These are phyloP conservation scores for Pyricularia pennisetigena DNA, from an alignment of 2,329 filamentous ascomycete species.

Conservation along the genomic window DNA sequence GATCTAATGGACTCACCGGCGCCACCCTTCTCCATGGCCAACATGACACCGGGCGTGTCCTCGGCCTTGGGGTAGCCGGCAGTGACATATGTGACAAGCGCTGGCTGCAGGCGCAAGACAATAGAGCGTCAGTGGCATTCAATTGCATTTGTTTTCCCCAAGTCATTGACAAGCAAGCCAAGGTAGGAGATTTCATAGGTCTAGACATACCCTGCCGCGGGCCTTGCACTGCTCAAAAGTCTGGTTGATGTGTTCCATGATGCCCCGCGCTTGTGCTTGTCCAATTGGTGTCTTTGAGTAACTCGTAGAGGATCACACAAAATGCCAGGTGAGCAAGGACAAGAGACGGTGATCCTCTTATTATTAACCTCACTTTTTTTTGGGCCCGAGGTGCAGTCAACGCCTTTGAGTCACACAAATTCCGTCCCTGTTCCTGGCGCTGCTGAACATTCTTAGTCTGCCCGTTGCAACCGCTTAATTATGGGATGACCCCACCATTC, in stretches of 20 bases:
- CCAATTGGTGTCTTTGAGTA: slow-evolving; percentile 6
- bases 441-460: background rate
- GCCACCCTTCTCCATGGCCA: slow-evolving; percentile 87
- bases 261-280: slow-evolving; percentile 10
- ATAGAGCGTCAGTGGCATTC: background rate
- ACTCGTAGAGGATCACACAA: background rate
- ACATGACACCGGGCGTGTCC: slow-evolving; percentile 72
- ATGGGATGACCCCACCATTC: background rate
- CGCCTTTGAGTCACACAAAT: background rate
- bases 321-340: background rate
- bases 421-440: background rate
- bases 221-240: slow-evolving; percentile 52
- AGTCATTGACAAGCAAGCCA: background rate
- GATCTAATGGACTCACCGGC: slow-evolving; percentile 49
- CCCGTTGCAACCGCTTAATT: background rate
- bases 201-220: slow-evolving; percentile 40
- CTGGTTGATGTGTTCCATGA: slow-evolving; percentile 47
- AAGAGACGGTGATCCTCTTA: background rate
- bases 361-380: background rate
- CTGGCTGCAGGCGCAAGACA: slow-evolving; percentile 42
- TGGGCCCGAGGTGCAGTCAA: background rate
- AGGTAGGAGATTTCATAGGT: background rate
- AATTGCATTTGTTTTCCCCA: background rate
- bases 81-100: slow-evolving; percentile 92
- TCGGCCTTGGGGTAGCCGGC: slow-evolving; percentile 81